These are phyloP conservation scores for Bruguiera gymnorhiza DNA, from an alignment of 345 rosid species.

Conservation along the genomic window DNA sequence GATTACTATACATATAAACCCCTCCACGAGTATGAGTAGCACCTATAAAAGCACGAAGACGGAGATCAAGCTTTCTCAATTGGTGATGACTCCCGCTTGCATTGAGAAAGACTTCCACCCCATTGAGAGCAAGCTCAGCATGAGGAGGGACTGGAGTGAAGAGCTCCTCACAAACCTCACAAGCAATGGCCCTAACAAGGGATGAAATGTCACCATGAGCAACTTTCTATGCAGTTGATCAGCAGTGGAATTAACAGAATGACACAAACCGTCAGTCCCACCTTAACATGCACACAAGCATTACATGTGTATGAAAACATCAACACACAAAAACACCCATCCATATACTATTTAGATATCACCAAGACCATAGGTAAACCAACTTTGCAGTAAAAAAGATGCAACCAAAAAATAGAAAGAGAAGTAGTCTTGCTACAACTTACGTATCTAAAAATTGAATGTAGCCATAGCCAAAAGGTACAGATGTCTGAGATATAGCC, in stretches of 20 bases:
- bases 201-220: background rate
- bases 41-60: slow-evolving; percentile 66
- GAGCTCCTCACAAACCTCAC: slow-evolving; percentile 93
- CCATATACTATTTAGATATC: background rate
- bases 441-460: slow-evolving; percentile 86
- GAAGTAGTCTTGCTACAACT: slow-evolving; percentile 16
- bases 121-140: slow-evolving; percentile 91
- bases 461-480: slow-evolving; percentile 86
- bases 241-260: background rate
- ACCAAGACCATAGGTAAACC: background rate
- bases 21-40: slow-evolving; percentile 89
- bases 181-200: slow-evolving; percentile 75
- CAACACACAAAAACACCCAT: background rate
- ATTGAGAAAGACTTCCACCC: slow-evolving; percentile 94
- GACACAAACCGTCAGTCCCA: background rate
- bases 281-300: background rate
- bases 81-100: slow-evolving; percentile 99
- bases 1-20: slow-evolving; percentile 96
- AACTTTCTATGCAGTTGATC: background rate
- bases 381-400: no score
- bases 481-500: slow-evolving; percentile 70
- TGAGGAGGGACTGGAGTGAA: slow-evolving; percentile 79
- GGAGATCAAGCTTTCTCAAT: slow-evolving; percentile 75
- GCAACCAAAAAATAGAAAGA: background rate
- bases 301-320: background rate